Evolutionary conservation across 768 basidiomycete genomes (phyloP), one percentile per base, ranked within the genome.

Genomic region (Boletus rex-veris): DNA sequence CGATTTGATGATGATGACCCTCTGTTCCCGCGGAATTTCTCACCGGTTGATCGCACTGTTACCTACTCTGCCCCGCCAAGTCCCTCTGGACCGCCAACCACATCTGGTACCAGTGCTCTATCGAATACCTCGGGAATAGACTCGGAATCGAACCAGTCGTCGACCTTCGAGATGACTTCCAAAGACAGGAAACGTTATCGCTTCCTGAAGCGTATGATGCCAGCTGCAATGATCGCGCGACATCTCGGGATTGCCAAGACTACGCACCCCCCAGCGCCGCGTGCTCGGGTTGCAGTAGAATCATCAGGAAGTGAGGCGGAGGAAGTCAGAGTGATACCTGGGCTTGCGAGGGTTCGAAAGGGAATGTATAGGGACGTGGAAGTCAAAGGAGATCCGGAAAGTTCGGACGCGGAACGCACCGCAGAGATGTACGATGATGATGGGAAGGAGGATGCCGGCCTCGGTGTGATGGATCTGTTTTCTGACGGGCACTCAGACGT

Each of bases 301-400:
- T 58, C 62, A 40, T 60, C 62, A 35, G 60, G 56, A 40, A 72
- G 66, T 9, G 70, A 73, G 18, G 72, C 72, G 1, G 72, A 73
- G 45, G 72, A 71, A 11, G 67, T 65, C 12, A 76, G 75, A 7
- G 58, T 81, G 26, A 73, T 73, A 18, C 83, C 84, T 1, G 83
- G 85, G 4, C 74, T 80, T 58, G 77, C 81, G 21, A 74, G 77
- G 21, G 67, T 71, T 45, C 74, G 77, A 42, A 70, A 65, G 41
- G 63, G 72, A 19, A 65, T 67, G 26, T 65, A 72, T 7, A 70
- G 58, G 47, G 66, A 72, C 48, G 53, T 66, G 31, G 76, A 79
- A 7, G 75, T 88, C 48, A 79, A 71, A 57, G 86, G 85, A 7
- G 87, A 88, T 58, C 67, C 83, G 1, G 85, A 88, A 63, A 86